phyloP scores from a whole-genome alignment of 164 flowering plant genomes.

The Aristolochia californica region DNA sequence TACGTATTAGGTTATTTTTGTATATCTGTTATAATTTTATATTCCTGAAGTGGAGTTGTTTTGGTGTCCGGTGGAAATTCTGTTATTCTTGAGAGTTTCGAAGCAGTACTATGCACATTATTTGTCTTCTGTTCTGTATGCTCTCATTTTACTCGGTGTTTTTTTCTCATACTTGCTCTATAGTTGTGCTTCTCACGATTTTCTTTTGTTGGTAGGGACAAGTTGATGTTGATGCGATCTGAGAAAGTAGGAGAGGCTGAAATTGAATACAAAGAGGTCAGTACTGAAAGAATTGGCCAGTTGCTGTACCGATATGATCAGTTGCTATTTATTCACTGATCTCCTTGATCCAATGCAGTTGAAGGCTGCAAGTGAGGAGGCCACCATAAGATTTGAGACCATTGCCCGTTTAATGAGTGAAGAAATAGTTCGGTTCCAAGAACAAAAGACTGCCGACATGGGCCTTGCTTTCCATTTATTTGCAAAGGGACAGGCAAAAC shows the following conservation, averaged over 20 bases:
- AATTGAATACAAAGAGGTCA: conserved; percentile 61
- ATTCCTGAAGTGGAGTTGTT: too few relatives aligned
- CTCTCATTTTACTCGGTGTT: neutral
- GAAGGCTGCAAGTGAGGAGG: conserved; percentile 71
- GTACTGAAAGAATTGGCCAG: conserved; percentile 5
- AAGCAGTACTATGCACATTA: neutral
- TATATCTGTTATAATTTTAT: neutral
- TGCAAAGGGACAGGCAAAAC: conserved; percentile 69
- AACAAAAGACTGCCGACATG: conserved; percentile 74
- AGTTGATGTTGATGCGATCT: conserved; percentile 68
- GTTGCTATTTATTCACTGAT: neutral
- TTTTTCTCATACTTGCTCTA: neutral
- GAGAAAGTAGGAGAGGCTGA: conserved; percentile 51
- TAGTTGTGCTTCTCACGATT: too few relatives aligned
- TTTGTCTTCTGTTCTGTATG: neutral
- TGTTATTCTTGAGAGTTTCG: too few relatives aligned
- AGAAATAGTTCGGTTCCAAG: conserved; percentile 80
- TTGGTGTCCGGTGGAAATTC: too few relatives aligned
- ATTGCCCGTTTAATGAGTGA: conserved; percentile 70
- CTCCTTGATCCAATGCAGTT: conserved; percentile 34
- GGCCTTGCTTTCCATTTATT: conserved; percentile 86
- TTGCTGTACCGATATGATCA: neutral
- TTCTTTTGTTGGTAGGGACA: conserved; percentile 47
- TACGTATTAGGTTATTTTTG: conserved; percentile 23
- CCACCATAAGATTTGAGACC: conserved; percentile 58